Base-by-base conservation (phyloP, 768 basidiomycete species). In the Sistotremastrum suecicum region DNA sequence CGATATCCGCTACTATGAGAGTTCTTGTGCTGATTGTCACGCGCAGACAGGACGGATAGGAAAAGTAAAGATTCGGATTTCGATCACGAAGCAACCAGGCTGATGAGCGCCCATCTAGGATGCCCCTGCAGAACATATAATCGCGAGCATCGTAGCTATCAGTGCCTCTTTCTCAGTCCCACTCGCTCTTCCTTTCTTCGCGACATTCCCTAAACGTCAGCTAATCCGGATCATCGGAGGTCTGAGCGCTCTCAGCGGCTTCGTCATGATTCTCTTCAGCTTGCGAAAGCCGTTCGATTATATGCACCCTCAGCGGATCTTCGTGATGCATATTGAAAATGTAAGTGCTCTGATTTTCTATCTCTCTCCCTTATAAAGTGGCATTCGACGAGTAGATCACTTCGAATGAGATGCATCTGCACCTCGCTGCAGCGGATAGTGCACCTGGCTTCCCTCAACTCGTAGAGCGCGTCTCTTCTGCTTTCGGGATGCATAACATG, bases 231-330 rank as follows among this genome's bases (percentile, higher is more conserved):
- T 60, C 4, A 58, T 84, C 30, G 34, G 78, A 12, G 47, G 72
- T 2, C 56, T 77, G 4, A 60, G 69, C 29, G 53, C 78, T 34
- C 41, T 65, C 1, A 75, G 76, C 0, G 67, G 69, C 0, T 52
- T 70, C 6, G 50, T 69, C 2, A 74, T 86, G 50, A 79, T 74
- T 0, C 59, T 78, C 37, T 89, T 89, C 60, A 66, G 72, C 5
- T 58, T 63, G 52, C 63, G 71, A 37, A 60, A 63, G 4, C 78
- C 83, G 0, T 98, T 91, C 58, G 90, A 95, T 54, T 60, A 56
- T 10, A 76, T 77, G 70, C 94, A 97, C 58, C 92, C 90, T 53
- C 88, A 88, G 63, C 67, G 94, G 45, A 42, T 94, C 42, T 91
- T 87, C 54, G 71, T 90, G 34, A 62, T 95, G 37, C 81, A 89